These are phyloP conservation scores for Microdochium nivale DNA, from an alignment of 2,329 filamentous ascomycete genomes.

Conservation along the genomic window DNA sequence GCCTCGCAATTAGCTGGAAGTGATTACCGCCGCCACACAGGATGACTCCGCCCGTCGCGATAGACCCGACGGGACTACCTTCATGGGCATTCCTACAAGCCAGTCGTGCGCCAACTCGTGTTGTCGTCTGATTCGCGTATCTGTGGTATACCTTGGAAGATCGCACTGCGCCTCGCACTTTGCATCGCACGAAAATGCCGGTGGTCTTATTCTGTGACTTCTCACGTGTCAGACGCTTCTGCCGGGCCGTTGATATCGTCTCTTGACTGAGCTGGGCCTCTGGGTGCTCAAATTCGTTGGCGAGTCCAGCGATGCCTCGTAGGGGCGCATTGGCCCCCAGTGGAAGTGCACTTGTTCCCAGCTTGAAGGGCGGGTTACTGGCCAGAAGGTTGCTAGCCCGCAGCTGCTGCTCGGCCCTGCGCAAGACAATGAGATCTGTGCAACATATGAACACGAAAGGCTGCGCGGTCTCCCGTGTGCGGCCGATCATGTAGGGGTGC, in stretches of 20 bases:
- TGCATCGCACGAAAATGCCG: too few relatives aligned
- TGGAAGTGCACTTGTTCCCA: neutral
- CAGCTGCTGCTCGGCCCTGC: neutral
- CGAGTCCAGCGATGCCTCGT: neutral
- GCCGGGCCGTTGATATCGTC: neutral
- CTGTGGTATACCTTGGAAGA: too few relatives aligned
- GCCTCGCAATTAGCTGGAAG: neutral
- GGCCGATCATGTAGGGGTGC: neutral
- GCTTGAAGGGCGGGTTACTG: neutral
- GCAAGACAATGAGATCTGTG: neutral
- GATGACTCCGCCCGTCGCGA: too few relatives aligned
- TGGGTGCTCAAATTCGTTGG: too few relatives aligned
- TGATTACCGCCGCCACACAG: too few relatives aligned
- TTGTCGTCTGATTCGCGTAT: too few relatives aligned
- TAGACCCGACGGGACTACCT: too few relatives aligned
- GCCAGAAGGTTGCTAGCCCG: neutral
- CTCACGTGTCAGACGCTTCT: too few relatives aligned
- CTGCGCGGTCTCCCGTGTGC: neutral
- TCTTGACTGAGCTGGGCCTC: neutral
- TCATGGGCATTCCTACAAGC: too few relatives aligned
- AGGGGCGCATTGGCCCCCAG: neutral
- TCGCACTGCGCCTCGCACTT: too few relatives aligned
- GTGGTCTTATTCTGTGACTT: too few relatives aligned
- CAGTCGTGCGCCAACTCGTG: too few relatives aligned
- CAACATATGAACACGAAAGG: neutral